These are phyloP conservation scores for Daedaleopsis nitida DNA, from an alignment of 768 basidiomycete genomes.

Conservation along the genomic window DNA sequence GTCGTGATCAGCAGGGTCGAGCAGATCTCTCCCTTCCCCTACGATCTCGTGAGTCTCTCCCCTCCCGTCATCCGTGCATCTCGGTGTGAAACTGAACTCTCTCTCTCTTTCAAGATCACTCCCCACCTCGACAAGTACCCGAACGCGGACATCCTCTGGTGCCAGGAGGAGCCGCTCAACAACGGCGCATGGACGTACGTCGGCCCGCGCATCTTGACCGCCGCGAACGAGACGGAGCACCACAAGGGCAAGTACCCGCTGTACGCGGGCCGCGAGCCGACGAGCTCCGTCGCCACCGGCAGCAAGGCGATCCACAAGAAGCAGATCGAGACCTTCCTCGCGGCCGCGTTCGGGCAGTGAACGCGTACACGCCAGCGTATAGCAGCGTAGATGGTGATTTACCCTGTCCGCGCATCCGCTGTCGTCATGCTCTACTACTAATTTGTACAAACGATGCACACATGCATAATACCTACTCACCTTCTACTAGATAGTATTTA, in stretches of 20 bases:
- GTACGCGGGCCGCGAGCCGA: constrained; percentile 92
- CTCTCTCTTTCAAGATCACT: constrained; percentile 57
- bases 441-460: too few relatives aligned
- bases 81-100: too few relatives aligned
- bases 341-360: constrained; percentile 52
- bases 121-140: constrained; percentile 96
- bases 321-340: constrained; percentile 79
- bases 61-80: not conserved
- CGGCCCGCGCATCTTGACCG: constrained; percentile 90
- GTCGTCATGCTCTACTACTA: too few relatives aligned
- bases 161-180: constrained; percentile 97
- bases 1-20: constrained; percentile 94
- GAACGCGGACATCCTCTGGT: constrained; percentile 92
- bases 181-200: constrained; percentile 98
- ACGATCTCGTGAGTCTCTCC: constrained; percentile 70
- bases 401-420: too few relatives aligned
- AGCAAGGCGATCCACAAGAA: constrained; percentile 90
- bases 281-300: constrained; percentile 89
- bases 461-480: too few relatives aligned
- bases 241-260: constrained; percentile 89
- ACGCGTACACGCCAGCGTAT: too few relatives aligned
- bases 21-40: constrained; percentile 96
- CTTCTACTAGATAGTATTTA: too few relatives aligned
- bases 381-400: too few relatives aligned
- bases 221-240: constrained; percentile 86